Conservation (phyloP, 768 basidiomycete species). For the Sistotremastrum suecicum region DNA sequence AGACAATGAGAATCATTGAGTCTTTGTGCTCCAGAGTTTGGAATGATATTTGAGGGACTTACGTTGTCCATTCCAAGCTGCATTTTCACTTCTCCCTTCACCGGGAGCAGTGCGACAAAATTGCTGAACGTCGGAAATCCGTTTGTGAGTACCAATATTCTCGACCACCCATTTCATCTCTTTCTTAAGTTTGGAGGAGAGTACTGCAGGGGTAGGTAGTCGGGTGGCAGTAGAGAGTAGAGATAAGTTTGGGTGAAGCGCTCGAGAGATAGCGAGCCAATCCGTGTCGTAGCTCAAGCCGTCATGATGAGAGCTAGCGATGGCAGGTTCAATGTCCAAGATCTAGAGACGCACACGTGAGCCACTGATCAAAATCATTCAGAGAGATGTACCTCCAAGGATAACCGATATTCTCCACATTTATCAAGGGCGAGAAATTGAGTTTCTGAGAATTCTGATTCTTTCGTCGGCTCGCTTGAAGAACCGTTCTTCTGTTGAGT, state of each 20-base stretch:
- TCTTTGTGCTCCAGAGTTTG: background rate
- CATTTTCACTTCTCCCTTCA: constrained; percentile 4
- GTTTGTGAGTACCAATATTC: constrained; percentile 11
- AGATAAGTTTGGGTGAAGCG: constrained; percentile 27
- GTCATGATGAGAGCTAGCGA: constrained; percentile 13
- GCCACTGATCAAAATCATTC: background rate
- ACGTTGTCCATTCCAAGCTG: constrained; percentile 11
- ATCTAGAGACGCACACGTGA: background rate
- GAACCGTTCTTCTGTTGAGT: constrained; percentile 1
- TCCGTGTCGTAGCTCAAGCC: constrained; percentile 25
- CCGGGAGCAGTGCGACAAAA: constrained; percentile 24
- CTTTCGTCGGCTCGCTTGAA: constrained; percentile 1
- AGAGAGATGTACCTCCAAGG: constrained; percentile 20
- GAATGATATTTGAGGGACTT: constrained; percentile 5
- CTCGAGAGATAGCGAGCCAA: constrained; percentile 35
- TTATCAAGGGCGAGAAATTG: constrained; percentile 33
- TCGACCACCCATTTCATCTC: constrained; percentile 21
- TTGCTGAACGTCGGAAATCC: constrained; percentile 21
- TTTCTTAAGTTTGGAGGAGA: constrained; percentile 12
- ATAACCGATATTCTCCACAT: constrained; percentile 25
- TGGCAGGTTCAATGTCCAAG: background rate
- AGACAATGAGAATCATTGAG: background rate
- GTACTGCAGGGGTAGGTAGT: constrained; percentile 17
- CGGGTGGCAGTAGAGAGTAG: constrained; percentile 10
- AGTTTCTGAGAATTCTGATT: constrained; percentile 12